Conservation (phyloP, 495 filamentous ascomycete species). For the Penicillium parvum region DNA sequence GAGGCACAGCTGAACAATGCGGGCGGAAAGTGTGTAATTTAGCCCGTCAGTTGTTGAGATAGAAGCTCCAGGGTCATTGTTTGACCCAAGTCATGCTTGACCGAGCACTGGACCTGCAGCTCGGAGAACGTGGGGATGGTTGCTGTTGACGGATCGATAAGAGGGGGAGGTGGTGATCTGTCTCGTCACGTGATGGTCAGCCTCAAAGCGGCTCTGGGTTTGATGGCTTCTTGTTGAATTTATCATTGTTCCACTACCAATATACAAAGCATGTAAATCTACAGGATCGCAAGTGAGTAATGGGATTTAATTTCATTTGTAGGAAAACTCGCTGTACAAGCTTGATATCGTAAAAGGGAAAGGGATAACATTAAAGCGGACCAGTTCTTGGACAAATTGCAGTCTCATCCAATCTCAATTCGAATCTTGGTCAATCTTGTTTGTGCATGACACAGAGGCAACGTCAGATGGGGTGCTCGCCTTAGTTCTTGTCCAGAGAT, state of each 20-base stretch:
- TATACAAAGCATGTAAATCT: neutral
- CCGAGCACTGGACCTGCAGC: conserved; percentile 16
- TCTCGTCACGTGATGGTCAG: conserved; percentile 14
- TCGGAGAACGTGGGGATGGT: conserved; percentile 14
- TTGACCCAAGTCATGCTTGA: conserved; percentile 24
- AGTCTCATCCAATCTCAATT: neutral
- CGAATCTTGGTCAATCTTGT: neutral
- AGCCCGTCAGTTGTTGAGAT: conserved; percentile 22
- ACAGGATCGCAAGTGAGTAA: neutral
- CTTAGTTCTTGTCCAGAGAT: conserved; percentile 32
- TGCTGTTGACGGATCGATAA: conserved; percentile 24
- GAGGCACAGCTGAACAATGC: conserved; percentile 15
- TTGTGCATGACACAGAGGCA: neutral
- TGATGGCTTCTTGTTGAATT: too few relatives aligned
- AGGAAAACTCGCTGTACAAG: conserved; percentile 22
- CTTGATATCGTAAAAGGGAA: conserved; percentile 13
- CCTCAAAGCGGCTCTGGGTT: too few relatives aligned
- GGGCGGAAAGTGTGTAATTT: conserved; percentile 18
- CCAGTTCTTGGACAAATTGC: conserved; percentile 5
- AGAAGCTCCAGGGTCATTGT: conserved; percentile 28
- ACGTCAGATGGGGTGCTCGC: neutral
- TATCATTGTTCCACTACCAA: too few relatives aligned
- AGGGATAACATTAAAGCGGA: conserved; percentile 7
- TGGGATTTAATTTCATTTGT: conserved; percentile 9
- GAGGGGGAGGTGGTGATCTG: conserved; percentile 21